Evolutionary conservation across 179 eudicot genomes (phyloP).

Genomic region (Pouteria campechiana): DNA sequence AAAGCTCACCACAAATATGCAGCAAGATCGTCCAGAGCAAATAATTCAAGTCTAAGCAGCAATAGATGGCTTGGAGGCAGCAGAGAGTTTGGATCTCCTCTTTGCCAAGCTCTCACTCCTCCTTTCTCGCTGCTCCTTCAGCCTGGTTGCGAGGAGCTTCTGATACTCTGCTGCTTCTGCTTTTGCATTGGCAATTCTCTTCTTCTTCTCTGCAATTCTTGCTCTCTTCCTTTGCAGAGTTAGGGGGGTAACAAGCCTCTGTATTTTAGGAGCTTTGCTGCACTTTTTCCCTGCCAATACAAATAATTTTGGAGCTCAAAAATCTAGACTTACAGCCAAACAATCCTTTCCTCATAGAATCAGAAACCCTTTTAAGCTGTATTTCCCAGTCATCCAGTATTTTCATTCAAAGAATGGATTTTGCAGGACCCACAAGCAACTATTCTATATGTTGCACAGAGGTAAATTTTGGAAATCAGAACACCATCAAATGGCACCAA

Average conservation of each 20-base stretch:
- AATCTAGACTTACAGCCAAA: too few species aligned
- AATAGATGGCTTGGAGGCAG: slow-evolving; percentile 51
- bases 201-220: slow-evolving; percentile 77
- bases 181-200: slow-evolving; percentile 68
- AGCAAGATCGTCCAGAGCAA: too few species aligned
- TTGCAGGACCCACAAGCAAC: too few species aligned
- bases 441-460: too few species aligned
- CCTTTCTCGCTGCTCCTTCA: slow-evolving; percentile 78
- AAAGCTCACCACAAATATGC: too few species aligned
- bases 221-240: slow-evolving; percentile 84
- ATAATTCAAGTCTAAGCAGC: slow-evolving; percentile 15
- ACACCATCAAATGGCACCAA: too few species aligned
- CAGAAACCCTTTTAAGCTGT: too few species aligned
- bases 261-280: slow-evolving; percentile 85
- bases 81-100: slow-evolving; percentile 79
- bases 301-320: not conserved
- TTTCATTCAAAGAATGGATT: too few species aligned
- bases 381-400: too few species aligned
- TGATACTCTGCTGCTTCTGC: slow-evolving; percentile 82
- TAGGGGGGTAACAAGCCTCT: slow-evolving; percentile 79
- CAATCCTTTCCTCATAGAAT: too few species aligned
- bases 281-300: slow-evolving; percentile 43
- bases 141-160: slow-evolving; percentile 67
- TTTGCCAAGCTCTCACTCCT: slow-evolving; percentile 85
- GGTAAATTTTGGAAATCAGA: too few species aligned